Evolutionary conservation across 768 basidiomycete species (phyloP), one percentile per base, ranked within the genome.

Genomic region (Mrakia hoshinonis): DNA sequence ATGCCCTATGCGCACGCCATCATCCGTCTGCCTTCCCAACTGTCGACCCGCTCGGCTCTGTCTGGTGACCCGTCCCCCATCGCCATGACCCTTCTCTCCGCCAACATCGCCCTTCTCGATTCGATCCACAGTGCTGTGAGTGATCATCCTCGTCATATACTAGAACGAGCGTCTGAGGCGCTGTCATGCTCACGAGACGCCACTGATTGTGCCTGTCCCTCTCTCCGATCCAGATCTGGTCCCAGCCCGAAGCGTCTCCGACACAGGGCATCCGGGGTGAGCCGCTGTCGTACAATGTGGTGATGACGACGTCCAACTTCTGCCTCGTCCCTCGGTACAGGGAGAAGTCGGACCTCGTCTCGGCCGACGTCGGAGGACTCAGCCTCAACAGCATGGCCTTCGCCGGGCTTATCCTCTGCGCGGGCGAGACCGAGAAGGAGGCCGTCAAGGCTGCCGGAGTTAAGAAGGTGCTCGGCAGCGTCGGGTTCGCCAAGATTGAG

Each of bases 81-180:
- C 67, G 20, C 51, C n/a, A 34, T 43, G n/a, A n/a, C 60, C n/a
- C 67, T 64, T 39, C 51, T 52, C 39, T 47, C 24, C 10, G 24
- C 72, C 31, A 24, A 73, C 60, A 31, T 73, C 26, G 39, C 48
- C 34, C 62, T 73, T 6, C 70, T 72, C n/a, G 65, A 72, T 38
- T 65, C 72, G 29, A 54, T 67, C 7, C 72, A 73, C 49, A 24
- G 34, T 47, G 49, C 54, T 22, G 43, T 43, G 43, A 43, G 43
- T 43, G 43, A 7, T 43, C 43, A 6, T 15, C 43, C 43, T 7
- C 43, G 7, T 43, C 7, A n/a, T n/a, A n/a, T n/a, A n/a, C n/a
- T n/a, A n/a, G n/a, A n/a, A n/a, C n/a, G n/a, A n/a, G n/a, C n/a
- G n/a, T n/a, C n/a, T n/a, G n/a, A n/a, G n/a, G n/a, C n/a, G n/a